Evolutionary conservation across 2,329 filamentous ascomycete genomes (phyloP), one percentile per base, ranked within the genome.

Genomic region (Alternaria sp.): DNA sequence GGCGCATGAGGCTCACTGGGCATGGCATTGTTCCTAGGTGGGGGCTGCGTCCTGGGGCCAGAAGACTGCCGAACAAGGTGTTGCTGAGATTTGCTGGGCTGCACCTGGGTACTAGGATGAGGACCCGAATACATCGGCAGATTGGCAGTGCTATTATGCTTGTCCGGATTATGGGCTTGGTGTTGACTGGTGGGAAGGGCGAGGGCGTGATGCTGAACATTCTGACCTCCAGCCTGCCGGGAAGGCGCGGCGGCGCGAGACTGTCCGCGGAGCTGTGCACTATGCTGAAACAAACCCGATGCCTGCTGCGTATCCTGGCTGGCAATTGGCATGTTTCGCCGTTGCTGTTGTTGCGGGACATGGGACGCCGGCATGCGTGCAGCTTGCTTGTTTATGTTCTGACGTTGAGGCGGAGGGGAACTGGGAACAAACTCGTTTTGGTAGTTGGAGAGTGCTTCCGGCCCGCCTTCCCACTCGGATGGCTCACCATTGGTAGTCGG

Each of bases 401-500:
- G 57, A 25, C 56, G 67, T 46, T 65, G 58, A 25, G 65, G 65
- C 13, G 66, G 65, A 3, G 65, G 63, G 26, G 66, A 68, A 11
- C 43, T 43, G 4, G 32, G 46, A 23, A 23, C 59, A 6, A 52
- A 46, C 26, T 61, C 51, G 11, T 61, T 28, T 7, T 50, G 10
- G 15, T 63, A 62, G 26, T 73, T 57, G 25, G 60, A 59, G 26
- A 36, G 50, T 46, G 25, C 53, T 17, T 66, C 63, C 43, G 67
- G 66, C 4, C 54, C 61, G 52, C 59, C 60, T 49, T 43, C 56
- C 65, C 55, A 52, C 45, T 69, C 66, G 30, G 68, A 70, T 51
- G 70, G 59, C 30, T 69, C 59, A 5, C 79, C 79, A 32, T 78
- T 75, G 10, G 78, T 80, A 3, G 79, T 81, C 26, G 73, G 71